phyloP scores from a whole-genome alignment of 495 filamentous ascomycete species.

The Xanthoparmelia taractica region DNA sequence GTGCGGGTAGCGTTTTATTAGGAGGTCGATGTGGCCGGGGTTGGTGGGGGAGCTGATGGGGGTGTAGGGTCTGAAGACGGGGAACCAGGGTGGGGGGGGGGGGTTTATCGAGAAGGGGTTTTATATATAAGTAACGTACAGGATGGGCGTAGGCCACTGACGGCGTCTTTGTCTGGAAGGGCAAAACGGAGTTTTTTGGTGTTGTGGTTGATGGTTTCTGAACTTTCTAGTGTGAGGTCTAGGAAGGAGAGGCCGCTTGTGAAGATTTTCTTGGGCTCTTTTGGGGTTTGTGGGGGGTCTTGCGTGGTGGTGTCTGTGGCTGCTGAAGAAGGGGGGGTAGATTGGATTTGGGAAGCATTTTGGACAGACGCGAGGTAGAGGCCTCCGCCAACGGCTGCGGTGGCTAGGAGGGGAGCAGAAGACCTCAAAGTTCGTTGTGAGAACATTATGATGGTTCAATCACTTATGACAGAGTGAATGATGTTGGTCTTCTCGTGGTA shows the following conservation, averaged over 20 bases:
- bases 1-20: conserved; percentile 58
- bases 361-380: background rate
- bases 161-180: conserved; percentile 49
- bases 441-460: background rate
- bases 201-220: conserved; percentile 71
- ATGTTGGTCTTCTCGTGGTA: background rate
- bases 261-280: background rate
- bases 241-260: background rate
- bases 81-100: background rate
- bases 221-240: background rate
- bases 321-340: background rate
- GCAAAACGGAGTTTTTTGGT: conserved; percentile 81
- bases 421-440: background rate
- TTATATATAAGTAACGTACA: no score
- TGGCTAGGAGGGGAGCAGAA: background rate
- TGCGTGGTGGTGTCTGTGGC: background rate
- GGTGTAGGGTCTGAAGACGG: conserved; percentile 47
- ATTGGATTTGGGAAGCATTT: background rate
- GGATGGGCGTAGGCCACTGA: conserved; percentile 39
- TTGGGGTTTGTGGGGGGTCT: background rate
- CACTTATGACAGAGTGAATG: background rate
- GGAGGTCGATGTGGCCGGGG: conserved; percentile 47
- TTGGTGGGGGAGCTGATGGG: conserved; percentile 50
- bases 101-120: background rate
- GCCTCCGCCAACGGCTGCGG: background rate